Conservation (phyloP, 1,139 yeast genomes). For the Magnusiomyces suaveolens region DNA sequence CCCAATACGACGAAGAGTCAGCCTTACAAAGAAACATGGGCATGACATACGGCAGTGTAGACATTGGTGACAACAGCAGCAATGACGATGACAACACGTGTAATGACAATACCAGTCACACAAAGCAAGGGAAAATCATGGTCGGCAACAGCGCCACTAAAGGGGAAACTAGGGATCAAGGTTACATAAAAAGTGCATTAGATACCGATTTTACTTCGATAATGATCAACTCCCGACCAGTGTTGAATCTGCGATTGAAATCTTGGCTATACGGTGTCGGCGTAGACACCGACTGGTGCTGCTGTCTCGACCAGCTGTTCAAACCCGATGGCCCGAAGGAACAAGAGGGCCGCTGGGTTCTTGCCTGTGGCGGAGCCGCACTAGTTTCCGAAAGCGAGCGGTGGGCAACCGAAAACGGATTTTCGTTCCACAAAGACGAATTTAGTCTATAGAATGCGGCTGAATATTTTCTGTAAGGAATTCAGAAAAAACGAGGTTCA, state of each 20-base stretch:
- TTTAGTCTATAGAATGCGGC: slow-evolving; percentile 44
- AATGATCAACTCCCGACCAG: slow-evolving; percentile 32
- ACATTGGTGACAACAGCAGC: not conserved
- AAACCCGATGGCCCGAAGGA: slow-evolving; percentile 27
- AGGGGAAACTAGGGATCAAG: too few relatives aligned
- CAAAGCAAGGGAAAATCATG: too few relatives aligned
- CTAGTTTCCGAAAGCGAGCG: slow-evolving; percentile 64
- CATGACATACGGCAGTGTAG: too few relatives aligned
- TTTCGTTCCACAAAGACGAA: slow-evolving; percentile 78
- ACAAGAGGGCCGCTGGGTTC: slow-evolving; percentile 60
- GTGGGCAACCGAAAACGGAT: slow-evolving; percentile 80
- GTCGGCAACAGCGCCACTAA: too few relatives aligned
- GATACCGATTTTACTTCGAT: too few relatives aligned
- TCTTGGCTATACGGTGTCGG: slow-evolving; percentile 33
- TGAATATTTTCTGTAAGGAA: too few relatives aligned
- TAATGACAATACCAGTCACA: too few relatives aligned
- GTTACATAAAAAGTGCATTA: too few relatives aligned
- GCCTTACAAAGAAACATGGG: too few relatives aligned
- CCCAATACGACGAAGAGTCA: too few relatives aligned
- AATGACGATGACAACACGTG: too few relatives aligned
- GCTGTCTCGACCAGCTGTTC: slow-evolving; percentile 29
- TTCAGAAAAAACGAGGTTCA: too few relatives aligned
- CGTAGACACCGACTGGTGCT: slow-evolving; percentile 28
- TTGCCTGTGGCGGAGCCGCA: slow-evolving; percentile 79
- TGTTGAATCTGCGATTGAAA: slow-evolving; percentile 30